These are phyloP conservation scores for Verticillium longisporum DNA, from an alignment of 2,329 filamentous ascomycete species.

Conservation along the genomic window DNA sequence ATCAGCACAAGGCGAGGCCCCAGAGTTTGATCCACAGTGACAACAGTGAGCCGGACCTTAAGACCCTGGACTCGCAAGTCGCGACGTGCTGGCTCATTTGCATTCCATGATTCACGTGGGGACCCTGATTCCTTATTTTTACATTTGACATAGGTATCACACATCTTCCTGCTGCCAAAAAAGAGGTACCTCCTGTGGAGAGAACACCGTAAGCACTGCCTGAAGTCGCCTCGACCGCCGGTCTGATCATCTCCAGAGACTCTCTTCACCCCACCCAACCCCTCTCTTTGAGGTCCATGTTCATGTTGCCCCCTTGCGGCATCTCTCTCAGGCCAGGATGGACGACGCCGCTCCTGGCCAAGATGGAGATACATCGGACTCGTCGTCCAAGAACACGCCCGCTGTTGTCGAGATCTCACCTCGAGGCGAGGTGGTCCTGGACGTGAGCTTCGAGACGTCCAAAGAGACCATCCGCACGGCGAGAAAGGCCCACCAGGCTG, in stretches of 20 bases:
- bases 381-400: constrained; percentile 16
- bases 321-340: constrained; percentile 8
- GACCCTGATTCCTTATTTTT: neutral
- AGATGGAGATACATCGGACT: constrained; percentile 14
- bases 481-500: constrained; percentile 28
- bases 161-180: neutral
- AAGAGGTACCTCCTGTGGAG: neutral
- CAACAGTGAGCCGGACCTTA: neutral
- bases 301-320: constrained; percentile 3
- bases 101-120: neutral
- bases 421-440: constrained; percentile 58
- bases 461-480: constrained; percentile 39
- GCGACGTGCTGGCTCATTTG: neutral
- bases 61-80: neutral
- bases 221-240: neutral
- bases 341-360: constrained; percentile 15
- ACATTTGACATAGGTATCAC: neutral
- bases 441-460: constrained; percentile 58
- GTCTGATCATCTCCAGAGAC: neutral
- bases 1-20: neutral
- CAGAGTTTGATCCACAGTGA: neutral
- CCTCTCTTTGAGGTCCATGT: neutral
- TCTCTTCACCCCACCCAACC: neutral
- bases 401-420: constrained; percentile 43
- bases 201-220: neutral